Percentiles rank a stretch among this genome's conserved stretches.
Evolutionary conservation across 306 rosid genomes (phyloP).

Genomic region (Ormosia emarginata): DNA sequence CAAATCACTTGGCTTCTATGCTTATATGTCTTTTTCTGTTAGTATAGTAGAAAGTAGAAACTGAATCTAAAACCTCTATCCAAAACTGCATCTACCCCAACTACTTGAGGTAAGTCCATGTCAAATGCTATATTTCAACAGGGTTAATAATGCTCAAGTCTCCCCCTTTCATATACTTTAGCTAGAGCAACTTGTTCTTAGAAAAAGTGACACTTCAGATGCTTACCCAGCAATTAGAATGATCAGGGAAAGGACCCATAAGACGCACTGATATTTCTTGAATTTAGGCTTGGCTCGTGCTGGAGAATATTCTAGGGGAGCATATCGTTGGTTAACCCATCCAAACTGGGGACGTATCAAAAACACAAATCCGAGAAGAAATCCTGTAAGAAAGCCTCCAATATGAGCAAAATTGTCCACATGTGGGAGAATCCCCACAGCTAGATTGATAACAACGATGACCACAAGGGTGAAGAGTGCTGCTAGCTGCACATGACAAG

Average conservation of each 20-base stretch:
- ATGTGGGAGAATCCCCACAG: conserved; percentile 92
- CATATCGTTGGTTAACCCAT: conserved; percentile 80
- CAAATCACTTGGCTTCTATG: conserved; percentile 1
- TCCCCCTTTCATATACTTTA: not conserved
- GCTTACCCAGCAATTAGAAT: conserved; percentile 80
- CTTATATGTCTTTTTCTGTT: not conserved
- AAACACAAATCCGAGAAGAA: conserved; percentile 92
- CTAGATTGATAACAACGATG: conserved; percentile 79
- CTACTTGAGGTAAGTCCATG: not conserved
- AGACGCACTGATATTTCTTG: conserved; percentile 78
- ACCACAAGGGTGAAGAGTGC: conserved; percentile 74
- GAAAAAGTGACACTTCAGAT: not conserved
- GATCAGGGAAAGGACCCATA: conserved; percentile 72
- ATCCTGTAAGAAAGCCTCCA: conserved; percentile 91
- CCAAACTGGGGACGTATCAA: conserved; percentile 92
- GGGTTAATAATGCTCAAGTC: not conserved
- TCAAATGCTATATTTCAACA: not conserved
- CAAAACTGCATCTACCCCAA: not conserved
- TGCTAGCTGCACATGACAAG: conserved; percentile 49
- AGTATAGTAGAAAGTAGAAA: not conserved
- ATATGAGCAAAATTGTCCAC: conserved; percentile 97
- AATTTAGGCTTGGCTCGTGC: conserved; percentile 53
- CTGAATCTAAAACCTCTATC: not conserved
- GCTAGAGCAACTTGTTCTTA: not conserved
- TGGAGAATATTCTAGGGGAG: conserved; percentile 36